These are phyloP conservation scores for Cichorium intybus DNA, from an alignment of 140 eudicot genomes.

Conservation along the genomic window DNA sequence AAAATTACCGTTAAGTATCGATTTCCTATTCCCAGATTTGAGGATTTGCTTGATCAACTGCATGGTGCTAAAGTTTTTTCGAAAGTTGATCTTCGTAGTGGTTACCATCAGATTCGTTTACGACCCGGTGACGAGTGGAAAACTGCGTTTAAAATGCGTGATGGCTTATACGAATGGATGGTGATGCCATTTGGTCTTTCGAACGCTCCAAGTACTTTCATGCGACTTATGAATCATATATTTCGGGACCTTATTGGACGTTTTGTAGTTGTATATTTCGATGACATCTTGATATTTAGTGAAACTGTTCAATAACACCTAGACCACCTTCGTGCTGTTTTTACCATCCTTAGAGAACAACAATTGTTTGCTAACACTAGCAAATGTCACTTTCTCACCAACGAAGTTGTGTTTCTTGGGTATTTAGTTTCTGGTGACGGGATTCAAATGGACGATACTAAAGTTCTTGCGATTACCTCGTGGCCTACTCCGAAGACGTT, in stretches of 20 bases:
- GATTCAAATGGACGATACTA: constrained; percentile 1
- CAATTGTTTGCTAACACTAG: constrained; percentile 4
- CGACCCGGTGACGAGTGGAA: constrained; percentile 24
- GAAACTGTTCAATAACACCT: not conserved
- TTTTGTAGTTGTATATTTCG: constrained; percentile 20
- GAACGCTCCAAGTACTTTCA: constrained; percentile 21
- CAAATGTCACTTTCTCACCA: constrained; percentile 15
- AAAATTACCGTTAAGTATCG: constrained; percentile 14
- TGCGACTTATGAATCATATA: constrained; percentile 21
- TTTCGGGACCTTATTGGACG: constrained; percentile 1
- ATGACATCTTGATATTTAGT: constrained; percentile 14
- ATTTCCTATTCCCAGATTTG: constrained; percentile 19
- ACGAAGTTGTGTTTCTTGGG: not conserved
- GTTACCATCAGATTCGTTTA: constrained; percentile 11
- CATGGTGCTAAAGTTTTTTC: constrained; percentile 1
- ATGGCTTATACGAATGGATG: constrained; percentile 19
- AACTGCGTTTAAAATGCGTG: constrained; percentile 15
- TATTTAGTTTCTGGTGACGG: not conserved
- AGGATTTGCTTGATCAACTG: constrained; percentile 11
- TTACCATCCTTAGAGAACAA: not conserved
- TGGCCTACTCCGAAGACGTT: constrained; percentile 8
- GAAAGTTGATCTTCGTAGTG: constrained; percentile 14
- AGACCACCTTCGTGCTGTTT: constrained; percentile 1
- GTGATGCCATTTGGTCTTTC: constrained; percentile 14
- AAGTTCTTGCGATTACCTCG: constrained; percentile 1